phyloP scores from a whole-genome alignment of 768 basidiomycete genomes.

The Macrolepiota fuliginosa region DNA sequence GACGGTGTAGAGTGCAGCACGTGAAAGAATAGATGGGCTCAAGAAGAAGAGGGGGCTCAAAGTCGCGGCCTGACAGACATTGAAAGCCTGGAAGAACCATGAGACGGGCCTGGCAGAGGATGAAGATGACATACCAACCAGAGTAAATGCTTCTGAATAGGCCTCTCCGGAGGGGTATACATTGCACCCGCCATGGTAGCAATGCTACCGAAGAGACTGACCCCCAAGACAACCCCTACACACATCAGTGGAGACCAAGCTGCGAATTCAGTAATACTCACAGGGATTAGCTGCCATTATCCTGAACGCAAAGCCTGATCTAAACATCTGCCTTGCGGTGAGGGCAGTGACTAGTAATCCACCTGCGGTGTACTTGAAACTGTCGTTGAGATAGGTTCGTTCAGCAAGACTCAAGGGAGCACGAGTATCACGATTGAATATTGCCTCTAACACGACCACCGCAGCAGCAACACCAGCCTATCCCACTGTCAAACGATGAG shows the following conservation, averaged over 20 bases:
- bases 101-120: background rate
- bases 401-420: conserved; percentile 62
- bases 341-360: conserved; percentile 76
- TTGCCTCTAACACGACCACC: conserved; percentile 56
- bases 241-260: background rate
- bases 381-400: conserved; percentile 68
- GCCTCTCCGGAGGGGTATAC: conserved; percentile 76
- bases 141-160: conserved; percentile 73
- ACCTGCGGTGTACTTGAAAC: conserved; percentile 81
- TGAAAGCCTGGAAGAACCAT: conserved; percentile 60
- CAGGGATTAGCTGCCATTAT: conserved; percentile 87
- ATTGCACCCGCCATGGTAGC: conserved; percentile 84
- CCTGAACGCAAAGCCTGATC: conserved; percentile 61
- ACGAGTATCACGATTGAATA: conserved; percentile 79
- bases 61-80: conserved; percentile 82
- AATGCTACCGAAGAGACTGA: conserved; percentile 75
- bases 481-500: background rate
- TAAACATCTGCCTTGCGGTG: conserved; percentile 78
- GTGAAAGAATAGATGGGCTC: conserved; percentile 78
- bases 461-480: conserved; percentile 75
- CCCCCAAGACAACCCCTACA: conserved; percentile 79
- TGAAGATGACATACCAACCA: conserved; percentile 60
- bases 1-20: conserved; percentile 85
- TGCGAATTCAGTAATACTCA: conserved; percentile 26
- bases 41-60: conserved; percentile 89